These are phyloP conservation scores for Mangifera indica DNA, from an alignment of 345 rosid species.

Conservation along the genomic window DNA sequence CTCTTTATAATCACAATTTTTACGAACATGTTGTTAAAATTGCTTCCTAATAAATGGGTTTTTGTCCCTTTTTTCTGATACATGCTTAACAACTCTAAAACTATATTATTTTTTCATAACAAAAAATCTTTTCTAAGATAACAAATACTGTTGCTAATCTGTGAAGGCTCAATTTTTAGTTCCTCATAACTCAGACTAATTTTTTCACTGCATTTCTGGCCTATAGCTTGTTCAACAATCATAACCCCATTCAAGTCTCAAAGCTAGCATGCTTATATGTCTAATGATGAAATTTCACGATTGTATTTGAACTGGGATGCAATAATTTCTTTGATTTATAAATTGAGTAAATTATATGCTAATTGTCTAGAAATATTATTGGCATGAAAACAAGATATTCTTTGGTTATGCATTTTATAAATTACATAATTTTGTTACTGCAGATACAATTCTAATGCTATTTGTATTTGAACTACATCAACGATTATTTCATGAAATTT, in stretches of 20 bases:
- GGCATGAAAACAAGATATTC: neutral
- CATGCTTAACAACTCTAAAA: too few relatives aligned
- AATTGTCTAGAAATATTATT: neutral
- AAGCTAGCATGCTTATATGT: neutral
- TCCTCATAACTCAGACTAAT: neutral
- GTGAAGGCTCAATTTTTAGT: too few relatives aligned
- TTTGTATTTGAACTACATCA: constrained; percentile 8
- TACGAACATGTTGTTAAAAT: neutral
- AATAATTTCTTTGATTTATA: neutral
- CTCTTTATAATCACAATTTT: neutral
- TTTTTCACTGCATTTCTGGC: neutral
- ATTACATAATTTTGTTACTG: neutral
- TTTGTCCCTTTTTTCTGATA: neutral
- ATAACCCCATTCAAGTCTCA: neutral
- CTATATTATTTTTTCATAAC: too few relatives aligned
- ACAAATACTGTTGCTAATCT: too few relatives aligned
- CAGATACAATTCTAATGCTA: neutral
- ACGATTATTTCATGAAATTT: neutral
- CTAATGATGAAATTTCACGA: neutral
- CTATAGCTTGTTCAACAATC: neutral
- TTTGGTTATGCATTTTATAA: neutral
- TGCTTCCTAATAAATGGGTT: neutral
- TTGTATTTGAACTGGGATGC: neutral
- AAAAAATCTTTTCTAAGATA: too few relatives aligned
- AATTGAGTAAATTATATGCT: neutral